Evolutionary conservation across 257 asterid genomes (phyloP).

Genomic region (Lycium barbarum): DNA sequence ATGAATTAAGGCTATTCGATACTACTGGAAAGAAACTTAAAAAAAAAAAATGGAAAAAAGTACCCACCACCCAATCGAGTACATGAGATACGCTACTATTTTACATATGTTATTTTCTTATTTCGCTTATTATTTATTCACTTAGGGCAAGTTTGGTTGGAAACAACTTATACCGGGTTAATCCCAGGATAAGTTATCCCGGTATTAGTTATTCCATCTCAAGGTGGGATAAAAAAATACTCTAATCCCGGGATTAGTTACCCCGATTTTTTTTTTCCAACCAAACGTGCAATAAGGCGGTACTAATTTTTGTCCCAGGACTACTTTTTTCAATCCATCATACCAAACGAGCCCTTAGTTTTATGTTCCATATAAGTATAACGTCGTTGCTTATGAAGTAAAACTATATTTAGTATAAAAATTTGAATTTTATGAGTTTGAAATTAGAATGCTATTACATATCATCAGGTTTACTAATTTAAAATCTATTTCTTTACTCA

Average conservation of each 20-base stretch:
- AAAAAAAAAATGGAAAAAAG: background rate
- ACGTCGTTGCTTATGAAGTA: background rate
- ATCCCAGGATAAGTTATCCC: too few species aligned
- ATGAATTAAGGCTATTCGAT: background rate
- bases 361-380: background rate
- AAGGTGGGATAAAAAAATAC: too few species aligned
- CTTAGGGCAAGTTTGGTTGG: too few species aligned
- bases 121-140: constrained; percentile 27
- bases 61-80: constrained; percentile 10
- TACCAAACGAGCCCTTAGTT: too few species aligned
- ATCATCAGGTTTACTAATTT: background rate
- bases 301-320: too few species aligned
- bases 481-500: background rate
- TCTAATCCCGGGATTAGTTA: too few species aligned
- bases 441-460: background rate
- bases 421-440: background rate
- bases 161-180: too few species aligned
- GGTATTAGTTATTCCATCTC: too few species aligned
- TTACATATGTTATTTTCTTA: background rate
- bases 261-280: too few species aligned
- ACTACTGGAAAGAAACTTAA: constrained; percentile 29
- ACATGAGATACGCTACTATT: background rate
- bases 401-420: background rate
- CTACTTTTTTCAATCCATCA: too few species aligned
- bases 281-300: too few species aligned